Conservation (phyloP, 2,329 filamentous ascomycete genomes). For the Verticillium alfalfae region DNA sequence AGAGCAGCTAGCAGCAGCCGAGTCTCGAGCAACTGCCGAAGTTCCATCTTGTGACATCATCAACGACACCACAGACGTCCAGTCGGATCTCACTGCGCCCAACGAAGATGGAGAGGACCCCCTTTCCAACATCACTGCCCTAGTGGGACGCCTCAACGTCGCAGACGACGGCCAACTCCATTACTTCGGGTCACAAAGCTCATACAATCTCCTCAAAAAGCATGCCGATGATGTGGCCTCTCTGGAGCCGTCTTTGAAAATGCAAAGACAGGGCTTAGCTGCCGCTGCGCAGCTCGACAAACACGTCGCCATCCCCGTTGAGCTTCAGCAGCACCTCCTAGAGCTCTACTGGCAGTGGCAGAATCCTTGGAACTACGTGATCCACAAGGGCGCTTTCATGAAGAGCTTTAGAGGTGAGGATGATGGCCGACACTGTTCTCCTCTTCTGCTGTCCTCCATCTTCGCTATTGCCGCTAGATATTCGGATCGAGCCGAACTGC, state of each 20-base stretch:
- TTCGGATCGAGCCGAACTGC: constrained; percentile 22
- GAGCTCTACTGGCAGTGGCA: constrained; percentile 19
- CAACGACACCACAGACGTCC: not conserved
- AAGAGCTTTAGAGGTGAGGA: constrained; percentile 6
- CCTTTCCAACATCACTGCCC: constrained; percentile 10
- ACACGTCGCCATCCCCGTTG: constrained; percentile 7
- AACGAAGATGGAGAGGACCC: constrained; percentile 6
- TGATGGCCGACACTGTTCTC: constrained; percentile 17
- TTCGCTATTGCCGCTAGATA: constrained; percentile 26
- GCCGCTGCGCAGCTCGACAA: constrained; percentile 9
- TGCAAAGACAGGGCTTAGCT: constrained; percentile 7
- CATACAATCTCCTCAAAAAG: constrained; percentile 12
- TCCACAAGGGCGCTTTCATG: constrained; percentile 14
- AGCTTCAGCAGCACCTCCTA: constrained; percentile 17
- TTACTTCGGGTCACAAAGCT: constrained; percentile 18
- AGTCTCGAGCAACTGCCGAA: not conserved
- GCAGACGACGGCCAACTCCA: constrained; percentile 15
- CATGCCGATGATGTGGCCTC: not conserved
- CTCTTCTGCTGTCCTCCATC: constrained; percentile 25
- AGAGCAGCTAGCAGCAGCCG: constrained; percentile 6
- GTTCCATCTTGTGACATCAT: not conserved
- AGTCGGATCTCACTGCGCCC: not conserved
- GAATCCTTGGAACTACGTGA: constrained; percentile 19
- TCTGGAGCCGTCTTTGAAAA: constrained; percentile 1
- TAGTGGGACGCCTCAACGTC: constrained; percentile 5